Base-by-base conservation (phyloP, 78 protist genomes). In the Corallochytrium limacisporum region DNA sequence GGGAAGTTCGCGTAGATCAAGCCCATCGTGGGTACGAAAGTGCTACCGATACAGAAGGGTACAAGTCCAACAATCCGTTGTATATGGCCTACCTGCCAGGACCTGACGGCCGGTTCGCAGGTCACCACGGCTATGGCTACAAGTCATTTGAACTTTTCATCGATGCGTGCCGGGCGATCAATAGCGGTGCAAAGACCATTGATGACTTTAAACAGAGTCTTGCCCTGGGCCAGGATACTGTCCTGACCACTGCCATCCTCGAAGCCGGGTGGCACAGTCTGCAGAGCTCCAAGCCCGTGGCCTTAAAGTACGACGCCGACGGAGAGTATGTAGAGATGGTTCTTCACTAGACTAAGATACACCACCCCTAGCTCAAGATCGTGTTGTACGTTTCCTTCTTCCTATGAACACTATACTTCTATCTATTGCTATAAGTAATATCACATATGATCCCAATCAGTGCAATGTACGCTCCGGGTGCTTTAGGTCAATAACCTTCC, bases 111-210 rank as follows among this genome's bases (percentile, higher is more conserved):
- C 18, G 31, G 15, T 77, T 66, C 43, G 3, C 20, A 24, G 82
- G 82, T 0, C 75, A 69, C 35, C 38, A 40, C 33, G 74, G 76
- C 47, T 77, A 77, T 32, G 82, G 82, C 31, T 77, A 77, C 75
- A 20, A 4, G 12, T 49, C 66, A 1, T 37, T 77, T 44, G 74
- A 61, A 24, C 37, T 24, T 4, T 77, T 77, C 47, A 61, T 77
- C 37, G 70, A 3, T 15, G 76, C 70, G 10, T 47, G 36, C 32
- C 3, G 6, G n/a, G 38, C 28, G 4, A 6, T 69, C 49, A 61
- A 60, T 39, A 33, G 24, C 32, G 28, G 4, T 18, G 36, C 28
- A 32, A 22, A 53, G 40, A 0, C 36, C 1, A 63, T 37, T n/a
- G 75, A 22, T 5, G 63, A 37, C 2, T 57, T 54, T 46, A 66